Evolutionary conservation across 2,329 filamentous ascomycete species (phyloP).

Genomic region (Alternaria postmessia): DNA sequence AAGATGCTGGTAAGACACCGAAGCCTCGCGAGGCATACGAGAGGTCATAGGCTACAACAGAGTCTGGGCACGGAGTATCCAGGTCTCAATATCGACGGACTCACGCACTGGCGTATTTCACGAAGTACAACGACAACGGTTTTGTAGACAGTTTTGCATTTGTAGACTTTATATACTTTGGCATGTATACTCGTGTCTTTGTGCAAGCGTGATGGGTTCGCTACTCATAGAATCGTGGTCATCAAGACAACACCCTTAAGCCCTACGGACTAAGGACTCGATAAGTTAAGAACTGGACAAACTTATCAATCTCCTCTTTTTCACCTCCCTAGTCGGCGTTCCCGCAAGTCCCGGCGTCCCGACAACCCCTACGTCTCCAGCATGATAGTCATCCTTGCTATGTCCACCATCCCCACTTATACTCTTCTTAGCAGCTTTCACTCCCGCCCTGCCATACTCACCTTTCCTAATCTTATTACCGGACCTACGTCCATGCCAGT

Average conservation of each 20-base stretch:
- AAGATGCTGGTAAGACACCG: constrained; percentile 46
- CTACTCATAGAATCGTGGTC: background rate
- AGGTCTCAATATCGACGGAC: background rate
- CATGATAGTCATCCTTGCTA: constrained; percentile 2
- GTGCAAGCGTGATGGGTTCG: background rate
- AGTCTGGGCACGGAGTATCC: background rate
- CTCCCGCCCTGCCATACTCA: constrained; percentile 14
- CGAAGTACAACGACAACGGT: background rate
- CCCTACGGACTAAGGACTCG: background rate
- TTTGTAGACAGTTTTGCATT: background rate
- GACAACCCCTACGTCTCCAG: background rate
- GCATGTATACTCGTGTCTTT: background rate
- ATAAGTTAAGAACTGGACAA: constrained; percentile 19
- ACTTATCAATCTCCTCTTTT: constrained; percentile 29
- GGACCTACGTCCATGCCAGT: constrained; percentile 48
- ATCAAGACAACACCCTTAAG: background rate
- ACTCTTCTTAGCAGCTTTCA: constrained; percentile 1
- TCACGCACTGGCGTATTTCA: background rate
- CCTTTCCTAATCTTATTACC: constrained; percentile 38
- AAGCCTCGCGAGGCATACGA: constrained; percentile 11
- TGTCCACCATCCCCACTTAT: constrained; percentile 2
- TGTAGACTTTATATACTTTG: background rate
- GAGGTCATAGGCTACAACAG: background rate
- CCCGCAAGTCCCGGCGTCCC: constrained; percentile 3
- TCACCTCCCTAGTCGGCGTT: constrained; percentile 8